A percentile compares a stretch with the other conserved stretches of the same genome.
These are phyloP conservation scores for Deinandra increscens DNA, from an alignment of 129 eudicot genomes.

Conservation along the genomic window DNA sequence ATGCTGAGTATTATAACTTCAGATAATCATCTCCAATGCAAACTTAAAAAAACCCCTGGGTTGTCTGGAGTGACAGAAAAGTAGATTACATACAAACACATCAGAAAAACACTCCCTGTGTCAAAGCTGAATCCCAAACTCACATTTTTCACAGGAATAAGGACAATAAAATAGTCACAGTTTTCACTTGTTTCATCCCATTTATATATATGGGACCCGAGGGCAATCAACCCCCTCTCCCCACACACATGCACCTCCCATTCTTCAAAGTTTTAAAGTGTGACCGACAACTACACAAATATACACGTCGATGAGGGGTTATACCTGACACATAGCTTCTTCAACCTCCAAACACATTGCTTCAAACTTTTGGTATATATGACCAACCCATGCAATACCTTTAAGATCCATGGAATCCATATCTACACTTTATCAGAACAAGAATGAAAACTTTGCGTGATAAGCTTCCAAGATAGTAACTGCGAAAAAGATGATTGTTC, in stretches of 20 bases:
- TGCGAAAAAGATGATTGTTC: background rate
- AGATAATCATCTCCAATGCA: background rate
- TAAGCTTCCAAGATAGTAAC: slow-evolving; percentile 15
- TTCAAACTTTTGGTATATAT: slow-evolving; percentile 74
- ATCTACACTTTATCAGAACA: slow-evolving; percentile 15
- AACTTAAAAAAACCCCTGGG: background rate
- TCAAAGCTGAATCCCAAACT: background rate
- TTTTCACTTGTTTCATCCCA: background rate
- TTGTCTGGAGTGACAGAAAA: background rate
- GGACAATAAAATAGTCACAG: background rate
- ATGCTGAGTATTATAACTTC: background rate
- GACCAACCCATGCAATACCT: slow-evolving; percentile 80
- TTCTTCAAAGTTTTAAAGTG: background rate
- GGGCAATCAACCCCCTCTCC: background rate
- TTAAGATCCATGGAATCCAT: slow-evolving; percentile 57
- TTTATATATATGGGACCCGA: background rate
- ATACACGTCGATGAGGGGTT: background rate
- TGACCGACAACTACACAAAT: background rate
- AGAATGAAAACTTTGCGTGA: background rate
- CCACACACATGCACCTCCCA: too few species aligned
- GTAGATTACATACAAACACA: background rate
- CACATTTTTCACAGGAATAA: background rate
- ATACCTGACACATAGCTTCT: slow-evolving; percentile 81
- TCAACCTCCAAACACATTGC: slow-evolving; percentile 95
- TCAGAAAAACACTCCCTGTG: background rate